A percentile compares a stretch with the other conserved stretches of the same genome.
These are phyloP conservation scores for Silene vulgaris DNA, from an alignment of 179 eudicot genomes.

Conservation along the genomic window DNA sequence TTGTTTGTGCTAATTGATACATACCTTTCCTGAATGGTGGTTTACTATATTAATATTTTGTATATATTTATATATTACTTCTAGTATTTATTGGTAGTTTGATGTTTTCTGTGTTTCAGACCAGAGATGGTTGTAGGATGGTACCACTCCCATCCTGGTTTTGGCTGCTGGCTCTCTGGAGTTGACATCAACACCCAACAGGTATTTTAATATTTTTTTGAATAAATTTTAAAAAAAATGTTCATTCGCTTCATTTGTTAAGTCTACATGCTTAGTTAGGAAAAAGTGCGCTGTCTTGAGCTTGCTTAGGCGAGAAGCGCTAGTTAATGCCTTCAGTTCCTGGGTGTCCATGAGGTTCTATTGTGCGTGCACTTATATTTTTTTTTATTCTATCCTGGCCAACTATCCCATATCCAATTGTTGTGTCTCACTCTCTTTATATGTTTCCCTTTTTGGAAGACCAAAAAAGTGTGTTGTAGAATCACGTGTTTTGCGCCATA, in stretches of 20 bases:
- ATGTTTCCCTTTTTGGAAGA: not conserved
- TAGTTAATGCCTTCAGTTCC: not conserved
- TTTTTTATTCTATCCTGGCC: too few relatives aligned
- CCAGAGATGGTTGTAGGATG: slow-evolving; percentile 79
- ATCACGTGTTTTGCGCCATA: too few relatives aligned
- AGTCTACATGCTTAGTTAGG: not conserved
- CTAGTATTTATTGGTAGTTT: not conserved
- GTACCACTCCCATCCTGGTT: slow-evolving; percentile 74
- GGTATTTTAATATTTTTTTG: slow-evolving; percentile 29
- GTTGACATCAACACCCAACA: slow-evolving; percentile 92
- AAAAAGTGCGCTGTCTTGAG: not conserved
- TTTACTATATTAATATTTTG: not conserved
- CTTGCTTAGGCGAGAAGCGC: not conserved
- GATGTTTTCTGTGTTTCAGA: slow-evolving; percentile 31
- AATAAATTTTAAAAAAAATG: not conserved
- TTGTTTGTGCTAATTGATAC: not conserved
- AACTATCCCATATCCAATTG: not conserved
- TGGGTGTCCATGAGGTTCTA: not conserved
- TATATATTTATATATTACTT: too few relatives aligned
- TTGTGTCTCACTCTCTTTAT: not conserved
- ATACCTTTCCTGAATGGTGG: not conserved
- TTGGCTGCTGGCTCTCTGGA: slow-evolving; percentile 92
- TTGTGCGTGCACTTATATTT: too few relatives aligned
- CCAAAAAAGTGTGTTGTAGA: not conserved
- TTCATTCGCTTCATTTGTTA: not conserved